phyloP scores from a whole-genome alignment of 2,329 filamentous ascomycete genomes.

The Pseudocercospora macadamiae region DNA sequence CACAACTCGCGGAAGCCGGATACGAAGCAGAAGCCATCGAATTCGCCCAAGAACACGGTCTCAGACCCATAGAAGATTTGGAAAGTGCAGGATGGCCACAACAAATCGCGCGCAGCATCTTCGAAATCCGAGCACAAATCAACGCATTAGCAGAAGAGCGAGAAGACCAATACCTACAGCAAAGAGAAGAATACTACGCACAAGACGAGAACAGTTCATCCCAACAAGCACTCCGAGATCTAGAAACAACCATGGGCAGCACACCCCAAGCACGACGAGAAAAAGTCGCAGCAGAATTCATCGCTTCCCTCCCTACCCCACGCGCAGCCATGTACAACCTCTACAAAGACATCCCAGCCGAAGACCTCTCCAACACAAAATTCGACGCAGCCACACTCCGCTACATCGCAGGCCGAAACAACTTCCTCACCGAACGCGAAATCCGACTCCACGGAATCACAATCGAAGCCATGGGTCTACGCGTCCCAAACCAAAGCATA shows the following conservation, averaged over 20 bases:
- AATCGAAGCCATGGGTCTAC: constrained; percentile 36
- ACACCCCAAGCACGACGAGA: constrained; percentile 16
- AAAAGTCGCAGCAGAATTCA: constrained; percentile 16
- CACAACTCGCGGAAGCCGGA: constrained; percentile 24
- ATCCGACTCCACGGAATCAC: constrained; percentile 35
- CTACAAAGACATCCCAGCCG: constrained; percentile 17
- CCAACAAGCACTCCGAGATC: background rate
- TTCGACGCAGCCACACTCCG: constrained; percentile 22
- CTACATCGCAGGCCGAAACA: constrained; percentile 21
- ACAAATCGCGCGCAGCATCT: constrained; percentile 27
- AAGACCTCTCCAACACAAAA: constrained; percentile 23
- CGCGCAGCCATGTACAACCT: constrained; percentile 15
- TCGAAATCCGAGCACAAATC: constrained; percentile 22
- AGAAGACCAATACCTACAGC: constrained; percentile 16
- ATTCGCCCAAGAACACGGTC: constrained; percentile 29
- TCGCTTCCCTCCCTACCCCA: constrained; percentile 13
- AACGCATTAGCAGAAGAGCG: constrained; percentile 19
- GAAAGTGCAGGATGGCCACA: constrained; percentile 32
- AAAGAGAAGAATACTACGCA: constrained; percentile 7
- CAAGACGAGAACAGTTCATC: background rate
- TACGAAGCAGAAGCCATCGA: constrained; percentile 31
- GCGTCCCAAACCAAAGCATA: constrained; percentile 32
- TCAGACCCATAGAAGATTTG: constrained; percentile 29
- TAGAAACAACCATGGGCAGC: constrained; percentile 15
- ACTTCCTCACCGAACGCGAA: constrained; percentile 28